Percentiles rank a stretch among this genome's conserved stretches.
Evolutionary conservation across 2,329 filamentous ascomycete genomes (phyloP).

Genomic region (Microcyclosporella mali): DNA sequence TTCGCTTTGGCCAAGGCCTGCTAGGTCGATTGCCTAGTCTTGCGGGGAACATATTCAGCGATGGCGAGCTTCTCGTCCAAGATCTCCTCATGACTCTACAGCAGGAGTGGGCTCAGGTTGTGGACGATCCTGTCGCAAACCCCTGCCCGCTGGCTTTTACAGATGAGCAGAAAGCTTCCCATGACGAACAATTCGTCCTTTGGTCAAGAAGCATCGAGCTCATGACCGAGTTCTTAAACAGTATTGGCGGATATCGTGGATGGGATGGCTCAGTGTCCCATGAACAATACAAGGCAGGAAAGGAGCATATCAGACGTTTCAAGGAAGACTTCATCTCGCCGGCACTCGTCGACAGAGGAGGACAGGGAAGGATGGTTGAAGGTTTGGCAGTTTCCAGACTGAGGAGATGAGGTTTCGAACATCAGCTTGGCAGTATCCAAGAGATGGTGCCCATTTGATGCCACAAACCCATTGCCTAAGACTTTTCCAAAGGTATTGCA

Average conservation of each 20-base stretch:
- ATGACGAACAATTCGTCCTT: constrained; percentile 6
- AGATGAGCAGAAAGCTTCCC: constrained; percentile 1
- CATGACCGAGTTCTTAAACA: constrained; percentile 9
- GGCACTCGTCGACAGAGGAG: constrained; percentile 9
- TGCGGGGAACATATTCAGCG: constrained; percentile 10
- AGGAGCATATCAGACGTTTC: constrained; percentile 10
- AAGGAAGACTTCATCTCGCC: constrained; percentile 10
- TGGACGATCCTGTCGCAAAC: constrained; percentile 5
- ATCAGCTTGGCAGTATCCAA: too few species aligned
- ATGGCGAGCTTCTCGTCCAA: constrained; percentile 11
- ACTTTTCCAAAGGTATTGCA: too few species aligned
- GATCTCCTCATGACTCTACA: constrained; percentile 8
- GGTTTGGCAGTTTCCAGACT: constrained; percentile 8
- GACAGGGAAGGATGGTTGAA: constrained; percentile 6
- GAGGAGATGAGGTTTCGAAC: too few species aligned
- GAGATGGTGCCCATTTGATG: too few species aligned
- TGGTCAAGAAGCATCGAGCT: constrained; percentile 9
- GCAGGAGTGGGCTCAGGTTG: constrained; percentile 8
- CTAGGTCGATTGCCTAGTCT: constrained; percentile 7
- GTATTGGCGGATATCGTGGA: constrained; percentile 8
- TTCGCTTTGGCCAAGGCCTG: constrained; percentile 8
- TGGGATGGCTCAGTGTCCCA: constrained; percentile 10
- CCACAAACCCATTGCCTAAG: too few species aligned
- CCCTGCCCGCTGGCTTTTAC: constrained; percentile 6
- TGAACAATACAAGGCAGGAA: constrained; percentile 6